phyloP scores from a whole-genome alignment of 768 basidiomycete genomes.

The Leucosporidium scottii region DNA sequence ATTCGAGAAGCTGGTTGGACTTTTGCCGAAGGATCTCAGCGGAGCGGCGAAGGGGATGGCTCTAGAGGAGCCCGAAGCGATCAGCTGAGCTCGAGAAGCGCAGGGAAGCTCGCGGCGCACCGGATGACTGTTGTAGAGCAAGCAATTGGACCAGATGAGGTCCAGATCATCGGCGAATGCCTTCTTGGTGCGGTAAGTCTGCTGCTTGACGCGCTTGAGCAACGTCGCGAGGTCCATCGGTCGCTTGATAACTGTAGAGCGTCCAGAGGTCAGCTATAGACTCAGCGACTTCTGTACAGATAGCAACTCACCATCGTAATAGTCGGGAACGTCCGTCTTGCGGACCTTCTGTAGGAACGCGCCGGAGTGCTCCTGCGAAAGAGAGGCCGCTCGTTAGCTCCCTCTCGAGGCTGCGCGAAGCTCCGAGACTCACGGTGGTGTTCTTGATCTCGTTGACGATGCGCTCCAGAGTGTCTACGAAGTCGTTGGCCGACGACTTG shows the following conservation, averaged over 20 bases:
- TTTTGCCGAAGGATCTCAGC: conserved; percentile 74
- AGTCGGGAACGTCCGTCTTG: conserved; percentile 83
- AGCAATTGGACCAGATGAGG: conserved; percentile 94
- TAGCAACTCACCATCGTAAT: conserved; percentile 66
- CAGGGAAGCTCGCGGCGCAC: conserved; percentile 49
- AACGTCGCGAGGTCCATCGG: conserved; percentile 96
- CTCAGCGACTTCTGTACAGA: no score
- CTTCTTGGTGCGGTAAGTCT: conserved; percentile 71
- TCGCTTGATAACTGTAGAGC: conserved; percentile 70
- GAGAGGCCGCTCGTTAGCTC: conserved; percentile 29
- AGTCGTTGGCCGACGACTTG: conserved; percentile 69
- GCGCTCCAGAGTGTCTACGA: conserved; percentile 89
- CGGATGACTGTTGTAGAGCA: conserved; percentile 82
- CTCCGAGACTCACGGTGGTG: conserved; percentile 54
- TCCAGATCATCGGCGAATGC: conserved; percentile 92
- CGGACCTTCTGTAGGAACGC: conserved; percentile 91
- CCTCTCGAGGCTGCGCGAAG: conserved; percentile 42
- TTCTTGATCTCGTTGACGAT: conserved; percentile 74
- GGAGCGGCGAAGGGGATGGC: conserved; percentile 77
- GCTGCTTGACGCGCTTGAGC: conserved; percentile 84
- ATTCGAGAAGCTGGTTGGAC: conserved; percentile 74
- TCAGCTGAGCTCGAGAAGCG: background rate
- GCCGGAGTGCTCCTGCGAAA: conserved; percentile 73
- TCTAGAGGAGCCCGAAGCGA: conserved; percentile 46
- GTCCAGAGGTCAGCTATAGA: conserved; percentile 48